These are phyloP conservation scores for Dichotomocladium elegans DNA, from an alignment of 371 early-diverging fungal species.

Conservation along the genomic window DNA sequence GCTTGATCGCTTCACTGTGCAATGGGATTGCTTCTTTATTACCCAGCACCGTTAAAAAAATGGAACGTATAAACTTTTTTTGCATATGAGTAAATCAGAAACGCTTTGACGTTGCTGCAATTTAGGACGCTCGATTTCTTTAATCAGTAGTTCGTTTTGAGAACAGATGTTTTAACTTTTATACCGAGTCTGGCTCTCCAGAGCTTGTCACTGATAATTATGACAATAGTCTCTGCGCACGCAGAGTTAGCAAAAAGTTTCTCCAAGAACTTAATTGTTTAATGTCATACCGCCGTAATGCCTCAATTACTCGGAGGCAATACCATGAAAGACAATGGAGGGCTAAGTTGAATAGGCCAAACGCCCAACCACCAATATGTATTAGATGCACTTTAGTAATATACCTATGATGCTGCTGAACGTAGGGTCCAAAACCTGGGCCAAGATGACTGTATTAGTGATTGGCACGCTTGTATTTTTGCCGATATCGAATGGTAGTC, in stretches of 20 bases:
- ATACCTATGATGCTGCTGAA: conserved; percentile 77
- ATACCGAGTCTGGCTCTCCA: too few species aligned
- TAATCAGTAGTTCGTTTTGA: too few species aligned
- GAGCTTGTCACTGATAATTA: conserved; percentile 99
- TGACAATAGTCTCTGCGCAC: conserved; percentile 86
- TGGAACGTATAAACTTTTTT: too few species aligned
- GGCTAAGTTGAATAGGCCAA: too few species aligned
- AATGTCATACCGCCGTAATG: conserved; percentile 70
- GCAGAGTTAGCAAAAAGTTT: conserved; percentile 93
- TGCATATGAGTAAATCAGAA: conserved; percentile 20
- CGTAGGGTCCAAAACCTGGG: conserved; percentile 92
- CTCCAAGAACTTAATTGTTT: conserved; percentile 94
- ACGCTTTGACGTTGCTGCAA: conserved; percentile 82
- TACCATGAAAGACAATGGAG: conserved; percentile 15
- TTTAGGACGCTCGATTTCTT: conserved; percentile 93
- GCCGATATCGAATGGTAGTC: conserved; percentile 5
- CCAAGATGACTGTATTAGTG: too few species aligned
- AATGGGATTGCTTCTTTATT: conserved; percentile 3
- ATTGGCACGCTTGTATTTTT: too few species aligned
- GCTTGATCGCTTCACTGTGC: conserved; percentile 3
- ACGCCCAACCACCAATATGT: neutral
- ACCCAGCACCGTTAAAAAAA: conserved; percentile 1
- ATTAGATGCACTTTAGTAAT: conserved; percentile 58
- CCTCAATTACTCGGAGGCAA: conserved; percentile 35
- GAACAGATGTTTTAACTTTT: too few species aligned